phyloP scores from a whole-genome alignment of 768 basidiomycete species.

The Trametopsis cervina region DNA sequence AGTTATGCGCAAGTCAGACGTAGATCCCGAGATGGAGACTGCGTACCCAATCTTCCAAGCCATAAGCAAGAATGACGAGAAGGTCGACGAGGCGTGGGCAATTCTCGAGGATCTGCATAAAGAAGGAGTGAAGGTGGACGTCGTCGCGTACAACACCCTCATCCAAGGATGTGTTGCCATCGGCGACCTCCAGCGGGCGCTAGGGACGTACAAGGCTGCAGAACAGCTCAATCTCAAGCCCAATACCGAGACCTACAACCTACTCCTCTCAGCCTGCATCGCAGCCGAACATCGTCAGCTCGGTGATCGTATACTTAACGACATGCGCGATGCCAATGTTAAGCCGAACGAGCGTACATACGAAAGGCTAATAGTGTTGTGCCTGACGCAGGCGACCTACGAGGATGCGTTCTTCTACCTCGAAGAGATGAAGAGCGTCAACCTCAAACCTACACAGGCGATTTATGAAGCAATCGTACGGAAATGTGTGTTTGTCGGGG shows the following conservation, averaged over 20 bases:
- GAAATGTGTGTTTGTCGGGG: slow-evolving; percentile 48
- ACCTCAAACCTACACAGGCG: slow-evolving; percentile 41
- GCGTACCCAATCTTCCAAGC: slow-evolving; percentile 44
- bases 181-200: slow-evolving; percentile 66
- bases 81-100: slow-evolving; percentile 59
- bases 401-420: slow-evolving; percentile 88
- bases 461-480: slow-evolving; percentile 57
- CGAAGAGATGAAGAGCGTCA: slow-evolving; percentile 75
- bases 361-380: slow-evolving; percentile 60
- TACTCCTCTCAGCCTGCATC: slow-evolving; percentile 61
- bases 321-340: slow-evolving; percentile 54
- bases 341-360: slow-evolving; percentile 56
- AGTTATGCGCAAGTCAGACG: slow-evolving; percentile 49
- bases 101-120: slow-evolving; percentile 53
- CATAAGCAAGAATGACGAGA: slow-evolving; percentile 40
- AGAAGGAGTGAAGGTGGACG: slow-evolving; percentile 45
- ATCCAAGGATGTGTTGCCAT: slow-evolving; percentile 54
- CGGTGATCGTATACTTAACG: slow-evolving; percentile 58
- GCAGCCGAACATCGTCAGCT: slow-evolving; percentile 51
- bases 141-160: slow-evolving; percentile 57
- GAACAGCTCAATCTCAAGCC: slow-evolving; percentile 48
- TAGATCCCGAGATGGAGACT: slow-evolving; percentile 45
- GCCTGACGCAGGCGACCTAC: slow-evolving; percentile 63
- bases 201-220: slow-evolving; percentile 68
- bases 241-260: slow-evolving; percentile 60